Base-by-base conservation (phyloP, 2,329 filamentous ascomycete genomes). In the Peltaster fructicola region DNA sequence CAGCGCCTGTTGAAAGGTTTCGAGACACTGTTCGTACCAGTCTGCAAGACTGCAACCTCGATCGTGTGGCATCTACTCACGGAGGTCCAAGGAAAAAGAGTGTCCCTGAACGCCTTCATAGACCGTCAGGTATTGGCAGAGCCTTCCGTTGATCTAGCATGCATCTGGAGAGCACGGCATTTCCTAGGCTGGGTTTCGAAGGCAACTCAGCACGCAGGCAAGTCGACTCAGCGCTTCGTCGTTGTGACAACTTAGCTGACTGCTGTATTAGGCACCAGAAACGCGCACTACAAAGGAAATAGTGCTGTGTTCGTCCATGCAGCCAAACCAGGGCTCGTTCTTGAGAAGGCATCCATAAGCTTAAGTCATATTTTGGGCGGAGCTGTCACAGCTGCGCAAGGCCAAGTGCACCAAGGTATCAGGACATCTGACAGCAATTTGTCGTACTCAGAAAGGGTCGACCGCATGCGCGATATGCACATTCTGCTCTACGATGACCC, bases 41-140 rank as follows among this genome's bases (percentile, higher is more conserved):
- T 21, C 11, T 8, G 14, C 7, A 21, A 21, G 19, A 10, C 11
- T 6, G 19, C 11, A 10, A 13, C 7, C 8, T 21, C 19, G 4
- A 21, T 21, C 4, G 7, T 21, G 7, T 21, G 19, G 19, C 19
- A 21, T 21, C 19, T 21, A 13, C 8, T 21, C 19, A 21, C 19
- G 19, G 14, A 21, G 19, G 11, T 13, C 7, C 12, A 21, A 5
- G 19, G 19, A 8, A 10, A 13, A 12, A 21, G 19, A 13, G 14
- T 21, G 11, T 21, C 19, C 5, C 14, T 12, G 8, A 21, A 21
- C 19, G 19, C 19, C 19, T 12, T 21, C n/a, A n/a, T n/a, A n/a
- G n/a, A n/a, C n/a, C n/a, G n/a, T n/a, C n/a, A n/a, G n/a, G n/a
- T n/a, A n/a, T n/a, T n/a, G n/a, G n/a, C n/a, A n/a, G n/a, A n/a